phyloP scores from a whole-genome alignment of 345 rosid species.

The Populus alba region DNA sequence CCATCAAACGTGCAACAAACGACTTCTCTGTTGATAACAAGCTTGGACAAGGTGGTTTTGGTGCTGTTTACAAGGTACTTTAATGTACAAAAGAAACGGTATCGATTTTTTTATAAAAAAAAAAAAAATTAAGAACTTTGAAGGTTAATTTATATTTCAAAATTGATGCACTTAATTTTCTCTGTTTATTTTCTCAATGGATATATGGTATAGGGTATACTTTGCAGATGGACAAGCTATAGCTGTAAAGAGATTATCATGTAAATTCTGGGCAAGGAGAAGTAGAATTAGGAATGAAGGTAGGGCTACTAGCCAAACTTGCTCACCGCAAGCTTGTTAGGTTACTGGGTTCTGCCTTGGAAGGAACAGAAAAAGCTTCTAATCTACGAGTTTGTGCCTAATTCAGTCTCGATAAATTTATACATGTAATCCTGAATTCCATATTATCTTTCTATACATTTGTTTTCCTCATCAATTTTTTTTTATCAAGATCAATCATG shows the following conservation, averaged over 20 bases:
- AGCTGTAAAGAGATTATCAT: neutral
- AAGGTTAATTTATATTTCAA: no score
- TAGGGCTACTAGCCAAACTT: neutral
- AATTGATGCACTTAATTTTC: no score
- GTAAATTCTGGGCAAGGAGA: neutral
- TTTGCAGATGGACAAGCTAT: neutral
- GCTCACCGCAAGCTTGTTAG: neutral
- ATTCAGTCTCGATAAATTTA: neutral
- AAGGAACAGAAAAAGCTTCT: neutral
- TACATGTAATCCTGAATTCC: neutral
- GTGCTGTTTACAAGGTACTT: neutral
- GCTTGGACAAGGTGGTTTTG: neutral
- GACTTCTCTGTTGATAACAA: neutral
- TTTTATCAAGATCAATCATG: no score
- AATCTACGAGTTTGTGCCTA: neutral
- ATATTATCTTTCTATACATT: no score
- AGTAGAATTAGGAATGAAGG: neutral
- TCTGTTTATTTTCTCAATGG: no score
- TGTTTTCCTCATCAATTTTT: no score
- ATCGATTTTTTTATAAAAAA: no score
- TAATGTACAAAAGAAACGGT: neutral
- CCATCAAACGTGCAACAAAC: neutral
- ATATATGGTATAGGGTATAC: neutral
- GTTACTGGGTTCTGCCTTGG: neutral
- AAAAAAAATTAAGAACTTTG: no score